Base-by-base conservation (phyloP, 1,284 basidiomycete genomes). In the Cerrena zonata region DNA sequence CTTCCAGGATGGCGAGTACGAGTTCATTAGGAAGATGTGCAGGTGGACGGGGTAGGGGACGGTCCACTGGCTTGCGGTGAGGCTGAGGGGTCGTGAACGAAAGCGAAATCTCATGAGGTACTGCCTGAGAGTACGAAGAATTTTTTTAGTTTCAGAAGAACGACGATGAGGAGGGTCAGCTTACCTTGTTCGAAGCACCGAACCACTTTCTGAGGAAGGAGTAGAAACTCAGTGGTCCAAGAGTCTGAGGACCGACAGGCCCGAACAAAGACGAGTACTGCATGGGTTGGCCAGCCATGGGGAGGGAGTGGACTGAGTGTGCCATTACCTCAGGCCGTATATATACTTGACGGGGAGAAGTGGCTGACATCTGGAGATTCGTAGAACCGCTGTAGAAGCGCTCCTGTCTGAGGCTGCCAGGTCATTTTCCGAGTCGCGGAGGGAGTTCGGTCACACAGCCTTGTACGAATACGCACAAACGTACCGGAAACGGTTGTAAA, bases 1-100 rank as follows among this genome's bases (percentile, higher is more conserved):
- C 64, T 62, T 85, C 81, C 54, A 87, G 73, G 63, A 88, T 79
- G 55, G 72, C 62, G 52, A 84, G 66, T 40, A 82, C 73, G 48
- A 88, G 61, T 65, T 87, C 85, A 52, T 80, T 69, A 4, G 86
- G 85, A 34, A 87, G 49, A 36, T 37, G 61, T 40, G 24, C 53
- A 53, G 2, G 53, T 45, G 40, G 53, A 13, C 24, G 53, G 2
- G 48, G 37, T 52, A 52, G 21, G 45, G 19, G 45, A 56, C 24
- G 38, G 52, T 51, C 48, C 53, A 23, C 22, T 2, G 13, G 26
- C 24, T 37, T 48, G 11, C 26, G 50, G 24, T 4, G 37, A n/a
- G 38, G 34, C 7, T 19, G 19, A 3, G 41, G 45, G 10, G 27
- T 48, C 46, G 45, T 48, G 19, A 48, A 26, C 15, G 42, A 15